Percentiles rank a stretch among this genome's conserved stretches.
Conservation (phyloP, 2,329 filamentous ascomycete species). For the Colletotrichum horii region DNA sequence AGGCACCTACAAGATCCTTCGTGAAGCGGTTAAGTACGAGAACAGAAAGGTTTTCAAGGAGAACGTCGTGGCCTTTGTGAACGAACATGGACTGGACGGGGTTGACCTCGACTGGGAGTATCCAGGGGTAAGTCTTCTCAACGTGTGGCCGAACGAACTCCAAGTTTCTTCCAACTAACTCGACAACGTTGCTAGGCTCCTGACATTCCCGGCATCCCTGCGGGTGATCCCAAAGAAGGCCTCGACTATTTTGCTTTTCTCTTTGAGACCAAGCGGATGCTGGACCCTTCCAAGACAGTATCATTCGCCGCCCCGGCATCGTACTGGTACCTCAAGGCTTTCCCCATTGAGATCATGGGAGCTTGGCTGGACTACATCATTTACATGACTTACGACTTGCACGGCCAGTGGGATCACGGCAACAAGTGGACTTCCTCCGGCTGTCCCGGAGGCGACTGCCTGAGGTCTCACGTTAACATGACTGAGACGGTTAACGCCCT, state of each 20-base stretch:
- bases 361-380: constrained; percentile 36
- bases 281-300: constrained; percentile 28
- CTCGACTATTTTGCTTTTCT: constrained; percentile 30
- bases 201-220: constrained; percentile 27
- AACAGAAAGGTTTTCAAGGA: constrained; percentile 43
- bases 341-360: constrained; percentile 36
- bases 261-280: not conserved
- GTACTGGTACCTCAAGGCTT: constrained; percentile 43
- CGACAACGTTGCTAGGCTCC: constrained; percentile 31
- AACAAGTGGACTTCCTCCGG: constrained; percentile 29
- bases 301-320: constrained; percentile 43
- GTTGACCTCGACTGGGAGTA: constrained; percentile 50
- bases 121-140: too few species aligned
- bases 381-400: constrained; percentile 40
- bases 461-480: constrained; percentile 42
- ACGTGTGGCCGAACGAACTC: too few species aligned
- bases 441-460: constrained; percentile 34
- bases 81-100: constrained; percentile 44
- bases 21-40: constrained; percentile 26
- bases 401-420: constrained; percentile 32
- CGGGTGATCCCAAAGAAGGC: constrained; percentile 25
- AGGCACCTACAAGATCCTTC: constrained; percentile 41
- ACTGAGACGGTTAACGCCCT: constrained; percentile 40
- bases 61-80: constrained; percentile 43
- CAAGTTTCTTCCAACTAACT: too few species aligned